phyloP scores from a whole-genome alignment of 1,284 basidiomycete genomes.

The Prillingera fragicola region DNA sequence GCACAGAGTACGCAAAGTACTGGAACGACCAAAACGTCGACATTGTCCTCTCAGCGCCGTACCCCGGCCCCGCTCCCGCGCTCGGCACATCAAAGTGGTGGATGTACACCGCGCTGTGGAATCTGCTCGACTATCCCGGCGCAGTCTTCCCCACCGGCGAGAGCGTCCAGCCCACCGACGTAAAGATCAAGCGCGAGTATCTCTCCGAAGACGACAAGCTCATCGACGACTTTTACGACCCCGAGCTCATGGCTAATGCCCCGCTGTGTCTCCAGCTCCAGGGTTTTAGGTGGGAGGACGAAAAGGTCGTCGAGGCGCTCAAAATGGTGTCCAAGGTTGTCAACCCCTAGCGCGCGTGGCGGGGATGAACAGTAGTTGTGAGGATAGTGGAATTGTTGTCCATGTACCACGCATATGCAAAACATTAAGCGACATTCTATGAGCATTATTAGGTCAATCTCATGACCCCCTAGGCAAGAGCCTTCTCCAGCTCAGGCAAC shows the following conservation, averaged over 20 bases:
- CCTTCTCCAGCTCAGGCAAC: conserved; percentile 14
- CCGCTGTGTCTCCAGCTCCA: too few species aligned
- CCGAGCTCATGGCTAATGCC: too few species aligned
- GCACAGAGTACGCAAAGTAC: conserved; percentile 22
- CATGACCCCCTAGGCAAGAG: not conserved
- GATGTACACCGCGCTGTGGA: conserved; percentile 61
- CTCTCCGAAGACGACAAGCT: not conserved
- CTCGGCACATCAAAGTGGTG: conserved; percentile 38
- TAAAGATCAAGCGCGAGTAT: too few species aligned
- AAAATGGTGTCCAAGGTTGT: too few species aligned
- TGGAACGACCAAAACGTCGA: conserved; percentile 30
- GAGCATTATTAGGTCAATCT: too few species aligned
- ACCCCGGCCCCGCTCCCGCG: conserved; percentile 34
- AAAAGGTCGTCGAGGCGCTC: too few species aligned
- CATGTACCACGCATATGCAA: too few species aligned
- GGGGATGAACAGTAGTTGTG: too few species aligned
- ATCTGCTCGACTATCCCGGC: conserved; percentile 62
- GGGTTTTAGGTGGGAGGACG: not conserved
- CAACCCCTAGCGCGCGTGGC: too few species aligned
- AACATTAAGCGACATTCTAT: too few species aligned
- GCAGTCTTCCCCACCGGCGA: conserved; percentile 60
- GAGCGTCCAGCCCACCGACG: conserved; percentile 22
- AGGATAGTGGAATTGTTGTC: too few species aligned
- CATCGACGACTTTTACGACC: not conserved
- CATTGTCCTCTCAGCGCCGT: conserved; percentile 36